Evolutionary conservation across 345 rosid genomes (phyloP).

Genomic region (Salix udensis): DNA sequence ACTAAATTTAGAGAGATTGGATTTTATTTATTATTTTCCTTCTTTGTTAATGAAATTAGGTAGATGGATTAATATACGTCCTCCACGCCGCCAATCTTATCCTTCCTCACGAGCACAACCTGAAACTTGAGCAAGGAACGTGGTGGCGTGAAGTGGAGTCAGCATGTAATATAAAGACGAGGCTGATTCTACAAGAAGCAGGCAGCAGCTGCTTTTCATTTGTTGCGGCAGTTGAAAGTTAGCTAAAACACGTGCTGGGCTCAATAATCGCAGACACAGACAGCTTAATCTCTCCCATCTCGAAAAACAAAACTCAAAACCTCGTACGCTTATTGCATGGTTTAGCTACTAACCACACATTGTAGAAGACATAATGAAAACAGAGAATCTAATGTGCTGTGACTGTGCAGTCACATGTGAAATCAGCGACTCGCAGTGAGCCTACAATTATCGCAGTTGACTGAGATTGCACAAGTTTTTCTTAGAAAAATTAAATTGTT

Average conservation of each 20-base stretch:
- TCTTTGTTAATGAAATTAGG: background rate
- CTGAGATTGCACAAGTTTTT: background rate
- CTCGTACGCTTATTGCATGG: background rate
- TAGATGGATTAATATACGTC: background rate
- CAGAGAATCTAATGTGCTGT: conserved; percentile 10
- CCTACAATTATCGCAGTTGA: background rate
- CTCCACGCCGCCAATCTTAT: background rate
- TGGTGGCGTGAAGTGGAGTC: conserved; percentile 12
- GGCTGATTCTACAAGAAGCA: background rate
- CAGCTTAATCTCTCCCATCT: background rate
- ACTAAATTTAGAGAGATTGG: background rate
- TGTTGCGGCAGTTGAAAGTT: background rate
- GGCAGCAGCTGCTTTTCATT: background rate
- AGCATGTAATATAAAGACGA: background rate
- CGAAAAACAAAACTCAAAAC: background rate
- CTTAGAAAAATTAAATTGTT: too few relatives aligned
- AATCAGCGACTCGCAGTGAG: background rate
- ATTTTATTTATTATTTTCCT: background rate
- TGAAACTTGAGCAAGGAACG: background rate
- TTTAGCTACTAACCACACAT: background rate
- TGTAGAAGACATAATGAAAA: background rate
- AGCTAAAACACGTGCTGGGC: background rate
- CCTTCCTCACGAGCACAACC: background rate
- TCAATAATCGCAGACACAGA: background rate
- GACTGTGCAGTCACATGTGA: background rate